A percentile compares a stretch with the other conserved stretches of the same genome.
phyloP scores from a whole-genome alignment of 2,329 filamentous ascomycete species.

The Hypocrella siamensis region DNA sequence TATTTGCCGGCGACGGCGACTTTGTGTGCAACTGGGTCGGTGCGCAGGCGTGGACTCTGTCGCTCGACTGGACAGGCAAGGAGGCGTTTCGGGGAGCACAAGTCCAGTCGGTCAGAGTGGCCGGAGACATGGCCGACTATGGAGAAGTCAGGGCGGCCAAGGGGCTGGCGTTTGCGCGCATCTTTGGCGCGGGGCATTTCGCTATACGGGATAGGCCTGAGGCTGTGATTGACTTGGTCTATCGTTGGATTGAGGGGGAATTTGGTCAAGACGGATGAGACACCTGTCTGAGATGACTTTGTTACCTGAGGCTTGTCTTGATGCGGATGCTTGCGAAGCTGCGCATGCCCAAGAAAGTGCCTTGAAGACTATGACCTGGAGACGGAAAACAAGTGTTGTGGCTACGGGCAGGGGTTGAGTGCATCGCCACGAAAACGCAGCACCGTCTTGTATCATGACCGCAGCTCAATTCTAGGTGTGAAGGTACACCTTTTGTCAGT shows the following conservation, averaged over 20 bases:
- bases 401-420: too few species aligned
- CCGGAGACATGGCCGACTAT: slow-evolving; percentile 54
- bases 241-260: slow-evolving; percentile 81
- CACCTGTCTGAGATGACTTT: too few species aligned
- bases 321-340: too few species aligned
- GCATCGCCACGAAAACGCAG: too few species aligned
- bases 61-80: slow-evolving; percentile 82
- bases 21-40: slow-evolving; percentile 97
- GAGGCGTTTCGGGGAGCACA: slow-evolving; percentile 37
- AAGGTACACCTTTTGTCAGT: too few species aligned
- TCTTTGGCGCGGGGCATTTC: slow-evolving; percentile 89
- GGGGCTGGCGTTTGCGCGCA: slow-evolving; percentile 84
- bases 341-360: too few species aligned
- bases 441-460: too few species aligned
- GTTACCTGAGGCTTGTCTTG: too few species aligned
- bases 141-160: slow-evolving; percentile 73
- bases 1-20: slow-evolving; percentile 82
- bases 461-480: too few species aligned
- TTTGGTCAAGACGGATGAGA: too few species aligned
- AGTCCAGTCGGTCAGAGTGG: slow-evolving; percentile 32
- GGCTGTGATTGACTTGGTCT: slow-evolving; percentile 76
- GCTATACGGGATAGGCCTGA: slow-evolving; percentile 89
- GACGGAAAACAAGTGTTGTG: too few species aligned
- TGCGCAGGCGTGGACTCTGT: slow-evolving; percentile 88
- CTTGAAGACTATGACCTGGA: too few species aligned